These are phyloP conservation scores for Colletotrichum brevisporum DNA, from an alignment of 2,329 filamentous ascomycete genomes.

Conservation along the genomic window DNA sequence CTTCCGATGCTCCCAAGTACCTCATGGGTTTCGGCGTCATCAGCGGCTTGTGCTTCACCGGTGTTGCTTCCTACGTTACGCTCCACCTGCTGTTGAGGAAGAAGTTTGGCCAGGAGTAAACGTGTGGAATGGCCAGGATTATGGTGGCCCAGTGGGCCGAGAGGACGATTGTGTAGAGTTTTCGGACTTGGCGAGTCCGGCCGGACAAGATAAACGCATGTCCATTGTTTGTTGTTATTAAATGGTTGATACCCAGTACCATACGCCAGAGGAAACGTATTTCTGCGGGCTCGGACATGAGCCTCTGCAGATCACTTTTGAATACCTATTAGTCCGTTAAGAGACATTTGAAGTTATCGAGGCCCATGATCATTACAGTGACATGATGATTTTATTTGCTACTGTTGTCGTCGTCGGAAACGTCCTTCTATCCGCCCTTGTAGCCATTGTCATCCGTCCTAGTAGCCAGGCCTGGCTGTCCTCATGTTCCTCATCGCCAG, in stretches of 20 bases:
- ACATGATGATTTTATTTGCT: no score
- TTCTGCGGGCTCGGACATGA: background rate
- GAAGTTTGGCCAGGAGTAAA: background rate
- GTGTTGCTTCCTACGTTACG: constrained; percentile 27
- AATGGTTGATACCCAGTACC: background rate
- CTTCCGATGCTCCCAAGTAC: constrained; percentile 62
- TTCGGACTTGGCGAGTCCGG: no score
- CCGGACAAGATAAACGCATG: no score
- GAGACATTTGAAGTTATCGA: no score
- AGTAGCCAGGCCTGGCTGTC: no score
- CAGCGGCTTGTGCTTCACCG: constrained; percentile 40
- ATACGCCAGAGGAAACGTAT: background rate
- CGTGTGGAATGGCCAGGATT: background rate
- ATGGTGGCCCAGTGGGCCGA: no score
- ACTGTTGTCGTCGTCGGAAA: no score
- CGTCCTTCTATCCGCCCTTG: no score
- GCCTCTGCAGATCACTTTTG: background rate
- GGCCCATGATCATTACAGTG: no score
- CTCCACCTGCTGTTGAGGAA: constrained; percentile 27
- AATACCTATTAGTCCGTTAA: background rate
- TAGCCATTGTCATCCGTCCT: no score
- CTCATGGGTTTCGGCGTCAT: constrained; percentile 54
- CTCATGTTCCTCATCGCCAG: no score
- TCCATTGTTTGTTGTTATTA: background rate
- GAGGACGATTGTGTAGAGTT: no score